Evolutionary conservation across 225 moss, liverwort and hornwort genomes (phyloP).

Genomic region (Physcomitrellopsis africana): DNA sequence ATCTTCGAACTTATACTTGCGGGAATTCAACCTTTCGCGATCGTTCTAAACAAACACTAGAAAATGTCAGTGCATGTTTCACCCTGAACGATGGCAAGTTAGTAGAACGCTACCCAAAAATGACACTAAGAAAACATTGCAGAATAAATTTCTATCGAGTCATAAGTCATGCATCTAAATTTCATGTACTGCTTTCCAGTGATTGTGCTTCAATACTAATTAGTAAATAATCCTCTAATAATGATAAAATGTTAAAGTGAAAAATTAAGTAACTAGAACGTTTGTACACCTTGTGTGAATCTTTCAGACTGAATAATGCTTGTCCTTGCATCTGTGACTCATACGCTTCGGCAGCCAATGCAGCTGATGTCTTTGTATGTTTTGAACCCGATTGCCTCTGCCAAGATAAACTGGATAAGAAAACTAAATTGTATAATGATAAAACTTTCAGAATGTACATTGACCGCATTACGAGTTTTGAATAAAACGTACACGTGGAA

Average conservation of each 20-base stretch:
- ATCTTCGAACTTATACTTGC: constrained; percentile 64
- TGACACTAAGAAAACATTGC: background rate
- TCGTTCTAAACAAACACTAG: constrained; percentile 34
- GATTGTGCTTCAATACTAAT: no score
- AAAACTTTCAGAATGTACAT: background rate
- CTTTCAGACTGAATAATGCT: constrained; percentile 79
- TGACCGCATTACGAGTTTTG: background rate
- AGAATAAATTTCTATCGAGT: background rate
- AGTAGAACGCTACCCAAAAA: background rate
- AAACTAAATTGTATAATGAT: background rate
- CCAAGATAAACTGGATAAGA: constrained; percentile 1
- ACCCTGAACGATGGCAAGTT: constrained; percentile 9
- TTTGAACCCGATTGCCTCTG: constrained; percentile 58
- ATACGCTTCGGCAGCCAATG: constrained; percentile 54
- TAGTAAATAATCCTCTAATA: background rate
- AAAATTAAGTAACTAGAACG: background rate
- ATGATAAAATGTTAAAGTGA: background rate
- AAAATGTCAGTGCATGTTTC: background rate
- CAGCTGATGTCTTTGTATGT: constrained; percentile 55
- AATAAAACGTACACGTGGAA: background rate
- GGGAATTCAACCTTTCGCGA: constrained; percentile 54
- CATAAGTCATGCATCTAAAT: no score
- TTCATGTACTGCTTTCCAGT: no score
- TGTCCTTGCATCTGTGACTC: constrained; percentile 88
- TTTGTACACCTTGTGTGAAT: constrained; percentile 66